Evolutionary conservation across 1,284 basidiomycete species (phyloP), one percentile per base, ranked within the genome.

Genomic region (Trametes hirsuta): DNA sequence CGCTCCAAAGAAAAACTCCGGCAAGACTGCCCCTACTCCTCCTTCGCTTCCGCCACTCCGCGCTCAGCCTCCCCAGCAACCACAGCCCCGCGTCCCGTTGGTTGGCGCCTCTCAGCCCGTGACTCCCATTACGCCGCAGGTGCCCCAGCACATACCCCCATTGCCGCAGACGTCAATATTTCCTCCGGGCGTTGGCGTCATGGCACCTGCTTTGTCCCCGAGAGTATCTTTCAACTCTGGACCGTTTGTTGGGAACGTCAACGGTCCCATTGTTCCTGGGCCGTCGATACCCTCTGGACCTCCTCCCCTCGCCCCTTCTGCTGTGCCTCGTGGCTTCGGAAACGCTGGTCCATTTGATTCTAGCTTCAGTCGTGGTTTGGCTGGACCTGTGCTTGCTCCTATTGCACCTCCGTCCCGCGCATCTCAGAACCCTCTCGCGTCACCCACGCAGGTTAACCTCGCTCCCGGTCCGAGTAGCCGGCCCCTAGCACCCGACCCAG

Each of bases 261-360:
- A 56, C 42, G 56, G 59, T 3, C 52, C 61, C 44, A 66, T 83
- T 67, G 77, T 70, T 47, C 74, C 79, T 14, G 77, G 76, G 6
- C 72, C 78, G 41, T 74, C 80, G 21, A 73, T 81, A 60, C 74
- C 74, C 36, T 78, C 74, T 56, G 77, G 73, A 6, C 79, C 77
- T 1, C 75, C 77, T 10, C 76, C 77, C n/a, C 73, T 88, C 46
- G 81, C 75, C 2, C 79, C 84, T 9, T 84, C 84, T 25, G 75
- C 79, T n/a, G 71, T 85, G 12, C 81, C 85, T 10, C 76, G 85
- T 51, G 76, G 73, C 47, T 86, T 80, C 64, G 78, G 76, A 46
- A 70, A 77, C 9, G 76, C 74, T 36, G 77, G 80, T 14, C 74
- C 80, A 3, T 86, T 83, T 60, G 87, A 88, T 44, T 68, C 77